Percentiles rank a stretch among this genome's conserved stretches.
These are phyloP conservation scores for Fraxinus excelsior DNA, from an alignment of 257 asterid genomes.

Conservation along the genomic window DNA sequence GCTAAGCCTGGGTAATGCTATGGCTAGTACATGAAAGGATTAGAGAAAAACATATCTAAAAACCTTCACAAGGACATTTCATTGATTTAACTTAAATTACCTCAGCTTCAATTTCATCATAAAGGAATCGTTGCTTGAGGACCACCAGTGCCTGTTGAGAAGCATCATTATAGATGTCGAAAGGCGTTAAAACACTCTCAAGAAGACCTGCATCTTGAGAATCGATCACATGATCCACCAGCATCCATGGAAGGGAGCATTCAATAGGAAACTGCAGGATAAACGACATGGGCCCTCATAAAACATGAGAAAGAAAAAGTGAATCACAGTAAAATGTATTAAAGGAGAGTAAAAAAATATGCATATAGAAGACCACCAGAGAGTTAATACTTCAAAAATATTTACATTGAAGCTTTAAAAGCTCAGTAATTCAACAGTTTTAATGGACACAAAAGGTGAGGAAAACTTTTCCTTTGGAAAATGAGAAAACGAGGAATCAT, in stretches of 20 bases:
- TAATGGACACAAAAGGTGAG: too few species aligned
- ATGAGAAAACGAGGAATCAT: too few species aligned
- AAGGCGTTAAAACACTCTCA: conserved; percentile 89
- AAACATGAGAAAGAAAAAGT: conserved; percentile 19
- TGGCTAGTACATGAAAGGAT: conserved; percentile 4
- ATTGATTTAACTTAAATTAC: conserved; percentile 39
- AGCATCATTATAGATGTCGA: conserved; percentile 97
- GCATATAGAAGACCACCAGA: too few species aligned
- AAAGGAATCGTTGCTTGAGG: conserved; percentile 96
- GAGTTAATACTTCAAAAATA: too few species aligned
- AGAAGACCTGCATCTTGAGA: conserved; percentile 80
- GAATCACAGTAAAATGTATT: not conserved
- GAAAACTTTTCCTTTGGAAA: too few species aligned
- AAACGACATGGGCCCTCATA: conserved; percentile 12
- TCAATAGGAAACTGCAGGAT: conserved; percentile 89
- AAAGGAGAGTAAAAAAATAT: too few species aligned
- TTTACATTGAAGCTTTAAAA: too few species aligned
- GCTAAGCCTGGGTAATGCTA: not conserved
- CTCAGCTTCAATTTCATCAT: conserved; percentile 99
- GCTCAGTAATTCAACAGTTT: too few species aligned
- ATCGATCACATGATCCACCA: conserved; percentile 90
- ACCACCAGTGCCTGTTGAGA: conserved; percentile 91
- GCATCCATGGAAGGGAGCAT: conserved; percentile 99
- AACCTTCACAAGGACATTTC: conserved; percentile 10
- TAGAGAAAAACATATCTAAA: not conserved